A percentile compares a stretch with the other conserved stretches of the same genome.
Evolutionary conservation across 257 asterid genomes (phyloP).

Genomic region (Datura wrightii): DNA sequence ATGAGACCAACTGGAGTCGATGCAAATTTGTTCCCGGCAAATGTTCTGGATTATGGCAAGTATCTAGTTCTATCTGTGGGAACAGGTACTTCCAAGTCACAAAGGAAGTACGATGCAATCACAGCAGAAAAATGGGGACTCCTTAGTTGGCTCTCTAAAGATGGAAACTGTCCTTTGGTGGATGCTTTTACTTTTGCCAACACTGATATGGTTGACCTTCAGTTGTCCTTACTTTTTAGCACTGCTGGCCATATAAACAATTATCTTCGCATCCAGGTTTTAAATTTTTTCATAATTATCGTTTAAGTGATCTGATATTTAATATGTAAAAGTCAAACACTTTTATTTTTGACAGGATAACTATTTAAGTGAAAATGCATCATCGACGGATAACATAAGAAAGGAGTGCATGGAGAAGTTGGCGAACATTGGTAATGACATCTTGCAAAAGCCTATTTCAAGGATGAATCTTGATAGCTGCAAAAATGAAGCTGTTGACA

Average conservation of each 20-base stretch:
- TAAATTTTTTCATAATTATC: not conserved
- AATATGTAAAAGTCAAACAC: not conserved
- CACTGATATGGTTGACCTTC: slow-evolving; percentile 28
- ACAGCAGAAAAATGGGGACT: slow-evolving; percentile 29
- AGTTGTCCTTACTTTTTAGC: slow-evolving; percentile 14
- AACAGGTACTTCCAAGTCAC: slow-evolving; percentile 20
- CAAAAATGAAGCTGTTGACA: not conserved
- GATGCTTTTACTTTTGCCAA: slow-evolving; percentile 27
- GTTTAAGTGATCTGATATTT: too few species aligned
- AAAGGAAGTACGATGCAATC: slow-evolving; percentile 18
- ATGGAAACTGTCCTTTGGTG: slow-evolving; percentile 26
- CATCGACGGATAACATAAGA: not conserved
- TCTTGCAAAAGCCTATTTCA: slow-evolving; percentile 4
- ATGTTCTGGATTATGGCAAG: slow-evolving; percentile 14
- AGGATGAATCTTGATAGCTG: slow-evolving; percentile 15
- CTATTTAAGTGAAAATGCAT: not conserved
- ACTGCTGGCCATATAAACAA: slow-evolving; percentile 1
- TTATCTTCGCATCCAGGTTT: slow-evolving; percentile 30
- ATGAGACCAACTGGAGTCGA: slow-evolving; percentile 23
- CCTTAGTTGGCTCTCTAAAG: slow-evolving; percentile 20
- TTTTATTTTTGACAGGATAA: not conserved
- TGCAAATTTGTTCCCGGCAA: slow-evolving; percentile 14
- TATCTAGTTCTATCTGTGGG: slow-evolving; percentile 24
- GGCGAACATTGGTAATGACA: not conserved
- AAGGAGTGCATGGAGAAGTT: not conserved